Evolutionary conservation across 441 rosid species (phyloP), one percentile per base, ranked within the genome.

Genomic region (Macaranga tanarius): DNA sequence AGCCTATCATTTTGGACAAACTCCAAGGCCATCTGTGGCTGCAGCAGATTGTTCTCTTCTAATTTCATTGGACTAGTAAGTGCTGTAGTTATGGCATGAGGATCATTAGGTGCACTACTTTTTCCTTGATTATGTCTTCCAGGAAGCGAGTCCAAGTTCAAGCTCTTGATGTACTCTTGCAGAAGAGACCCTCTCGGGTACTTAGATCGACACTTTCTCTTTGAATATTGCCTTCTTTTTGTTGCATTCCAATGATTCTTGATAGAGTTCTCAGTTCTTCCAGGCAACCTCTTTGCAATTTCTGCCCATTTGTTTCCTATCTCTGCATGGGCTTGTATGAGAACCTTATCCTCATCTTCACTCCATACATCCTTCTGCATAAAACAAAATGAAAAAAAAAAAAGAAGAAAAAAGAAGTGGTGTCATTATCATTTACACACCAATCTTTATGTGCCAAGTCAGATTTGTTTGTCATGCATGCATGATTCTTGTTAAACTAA

Each of bases 241-340:
- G 98, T 95, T 26, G 97, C 99, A 57, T 93, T 95, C 99, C 99
- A 93, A 67, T 95, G 98, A 85, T 95, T 95, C 75, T 95, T 95
- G 71, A 95, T 95, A 11, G 98, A 91, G 76, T 95, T 95, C 69
- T 95, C 98, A 7, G 98, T 95, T 81, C 99, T 86, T 62, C 99
- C 99, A 0, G 95, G 98, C 48, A 95, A 82, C 44, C 87, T 89
- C 80, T 93, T 95, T 0, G 98, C 97, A 62, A 95, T 91, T 76
- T 93, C 98, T 15, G 98, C 99, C 99, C 99, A 95, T 80, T 85
- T 93, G 88, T 95, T 93, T 40, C 97, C 98, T 56, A 95, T 88
- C 76, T 90, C 92, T 62, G 75, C 76, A 75, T 95, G 99, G 0
- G 90, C 89, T 45, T 86, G 77, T 75, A 95, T 92, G 11, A 95